A percentile compares a stretch with the other conserved stretches of the same genome.
phyloP scores from a whole-genome alignment of 179 eudicot species.

The Actinidia polygama region DNA sequence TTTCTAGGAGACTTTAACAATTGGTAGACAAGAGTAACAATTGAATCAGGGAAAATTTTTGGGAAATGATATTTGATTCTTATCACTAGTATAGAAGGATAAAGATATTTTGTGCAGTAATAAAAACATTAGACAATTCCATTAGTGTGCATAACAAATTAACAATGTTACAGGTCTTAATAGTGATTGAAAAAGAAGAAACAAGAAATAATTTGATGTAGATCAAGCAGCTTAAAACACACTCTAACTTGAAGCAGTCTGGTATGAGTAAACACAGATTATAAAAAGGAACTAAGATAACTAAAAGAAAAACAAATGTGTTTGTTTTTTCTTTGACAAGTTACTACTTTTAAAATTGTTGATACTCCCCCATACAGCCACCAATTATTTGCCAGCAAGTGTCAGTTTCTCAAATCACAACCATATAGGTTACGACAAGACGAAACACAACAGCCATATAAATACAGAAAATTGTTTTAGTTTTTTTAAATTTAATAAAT shows the following conservation, averaged over 20 bases:
- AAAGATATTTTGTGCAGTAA: neutral
- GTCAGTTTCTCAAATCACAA: neutral
- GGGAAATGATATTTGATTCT: neutral
- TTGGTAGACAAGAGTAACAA: neutral
- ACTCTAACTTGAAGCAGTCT: neutral
- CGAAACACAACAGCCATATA: neutral
- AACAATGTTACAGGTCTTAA: neutral
- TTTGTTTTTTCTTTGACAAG: neutral
- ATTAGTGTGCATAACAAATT: neutral
- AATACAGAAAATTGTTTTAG: too few relatives aligned
- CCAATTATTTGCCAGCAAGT: neutral
- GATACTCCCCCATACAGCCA: neutral
- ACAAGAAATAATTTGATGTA: neutral
- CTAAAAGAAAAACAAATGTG: neutral
- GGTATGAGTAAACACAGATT: neutral
- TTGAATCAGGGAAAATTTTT: neutral
- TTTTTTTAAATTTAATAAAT: too few relatives aligned
- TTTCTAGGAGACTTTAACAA: neutral
- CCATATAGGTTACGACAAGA: neutral
- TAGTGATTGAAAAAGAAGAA: neutral
- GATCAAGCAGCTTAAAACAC: conserved; percentile 8
- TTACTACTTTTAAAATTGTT: neutral
- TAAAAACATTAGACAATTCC: neutral
- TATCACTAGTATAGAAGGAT: neutral
- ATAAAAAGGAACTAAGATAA: neutral